Evolutionary conservation across 768 basidiomycete species (phyloP), one percentile per base, ranked within the genome.

Genomic region (Exidia glandulosa): DNA sequence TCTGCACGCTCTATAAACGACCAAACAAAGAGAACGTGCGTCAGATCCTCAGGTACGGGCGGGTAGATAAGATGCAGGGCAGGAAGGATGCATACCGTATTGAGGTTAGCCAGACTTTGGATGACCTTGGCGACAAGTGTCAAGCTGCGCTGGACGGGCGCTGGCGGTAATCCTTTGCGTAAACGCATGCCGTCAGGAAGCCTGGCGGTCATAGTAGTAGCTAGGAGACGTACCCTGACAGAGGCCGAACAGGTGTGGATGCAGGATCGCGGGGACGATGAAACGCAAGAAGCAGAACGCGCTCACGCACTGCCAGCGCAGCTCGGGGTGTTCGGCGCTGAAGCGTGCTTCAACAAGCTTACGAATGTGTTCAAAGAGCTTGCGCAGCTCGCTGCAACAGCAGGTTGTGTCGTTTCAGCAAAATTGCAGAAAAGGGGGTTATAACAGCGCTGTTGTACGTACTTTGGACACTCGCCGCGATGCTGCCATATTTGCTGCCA

Each of bases 221-320:
- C n/a, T n/a, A n/a, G n/a, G n/a, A n/a, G 19, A 61, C 74, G 32
- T 69, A 88, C 90, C 90, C 69, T 83, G 82, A 64, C 77, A 84
- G 57, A 94, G 75, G 29, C 88, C 85, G 67, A 90, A 94, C 3
- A 91, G 72, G 70, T 92, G 88, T 1, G 92, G 92, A 68, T 90
- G 82, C n/a, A 94, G 77, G 60, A 94, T 88, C 27, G 88, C 92
- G 33, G 92, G 93, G 29, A 90, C 88, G 62, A 94, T 86, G 70
- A 94, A 92, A 45, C 92, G 82, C 47, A 94, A 78, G 72, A 94
- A 94, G 68, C 88, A 84, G 68, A 94, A 94, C 1, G 92, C 91
- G 34, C 88, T 90, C 47, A 94, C 88, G 65, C 87, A 85, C 68
- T 92, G 90, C 79, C 82, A 84, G 33, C 83, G 87, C 32, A 90